Conservation (phyloP, 2,329 filamentous ascomycete species). For the Cercospora brassicicola region DNA sequence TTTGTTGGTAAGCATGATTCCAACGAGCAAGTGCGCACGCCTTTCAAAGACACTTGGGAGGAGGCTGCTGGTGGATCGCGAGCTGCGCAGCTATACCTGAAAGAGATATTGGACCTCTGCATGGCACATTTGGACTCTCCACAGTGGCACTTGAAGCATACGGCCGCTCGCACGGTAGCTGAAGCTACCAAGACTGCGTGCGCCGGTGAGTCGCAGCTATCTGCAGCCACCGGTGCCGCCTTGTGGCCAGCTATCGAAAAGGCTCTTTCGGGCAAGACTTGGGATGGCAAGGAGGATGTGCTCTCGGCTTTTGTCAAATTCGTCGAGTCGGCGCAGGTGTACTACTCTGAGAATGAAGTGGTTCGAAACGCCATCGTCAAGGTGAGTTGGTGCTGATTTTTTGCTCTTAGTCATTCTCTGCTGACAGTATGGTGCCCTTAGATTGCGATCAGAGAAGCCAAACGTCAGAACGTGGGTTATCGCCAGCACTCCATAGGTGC, state of each 20-base stretch:
- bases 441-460: conserved; percentile 81
- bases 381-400: conserved; percentile 46
- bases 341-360: conserved; percentile 60
- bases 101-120: conserved; percentile 73
- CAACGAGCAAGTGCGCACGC: conserved; percentile 73
- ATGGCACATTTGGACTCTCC: conserved; percentile 70
- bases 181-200: conserved; percentile 66
- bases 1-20: conserved; percentile 86
- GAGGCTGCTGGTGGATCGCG: conserved; percentile 85
- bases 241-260: conserved; percentile 86
- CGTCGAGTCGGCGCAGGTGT: conserved; percentile 60
- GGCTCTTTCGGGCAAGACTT: conserved; percentile 82
- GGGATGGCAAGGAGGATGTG: conserved; percentile 85
- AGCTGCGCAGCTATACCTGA: conserved; percentile 77
- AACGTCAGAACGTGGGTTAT: conserved; percentile 85
- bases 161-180: conserved; percentile 76
- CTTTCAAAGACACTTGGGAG: conserved; percentile 83
- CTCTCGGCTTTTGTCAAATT: conserved; percentile 78
- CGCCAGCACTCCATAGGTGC: conserved; percentile 71
- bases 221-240: conserved; percentile 34
- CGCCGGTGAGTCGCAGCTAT: conserved; percentile 56
- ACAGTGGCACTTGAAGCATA: conserved; percentile 89
- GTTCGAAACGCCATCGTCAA: conserved; percentile 65
- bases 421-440: conserved; percentile 42
- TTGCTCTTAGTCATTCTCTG: background rate